Conservation (phyloP, 202 grass and related monocot species). For the Bolboschoenoplectus hybrid region DNA sequence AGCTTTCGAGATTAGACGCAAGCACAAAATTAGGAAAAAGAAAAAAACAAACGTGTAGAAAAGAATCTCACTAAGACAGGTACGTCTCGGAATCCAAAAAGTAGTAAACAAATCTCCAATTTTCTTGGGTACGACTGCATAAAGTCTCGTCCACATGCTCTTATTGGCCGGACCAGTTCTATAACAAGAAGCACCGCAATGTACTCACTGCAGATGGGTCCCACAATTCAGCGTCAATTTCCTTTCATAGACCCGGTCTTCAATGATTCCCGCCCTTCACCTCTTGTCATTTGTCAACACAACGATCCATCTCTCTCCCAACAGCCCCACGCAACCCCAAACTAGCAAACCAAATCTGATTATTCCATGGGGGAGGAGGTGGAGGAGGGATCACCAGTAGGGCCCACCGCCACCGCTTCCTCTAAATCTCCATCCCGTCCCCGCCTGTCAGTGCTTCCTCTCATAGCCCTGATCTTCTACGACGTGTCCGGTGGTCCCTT, state of each 20-base stretch:
- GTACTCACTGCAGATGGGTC: not conserved
- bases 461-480: conserved; percentile 95
- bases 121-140: not conserved
- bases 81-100: not conserved
- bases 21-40: not conserved
- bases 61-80: not conserved
- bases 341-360: not conserved
- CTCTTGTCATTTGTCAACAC: not conserved
- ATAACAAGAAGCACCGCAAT: not conserved
- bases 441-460: conserved; percentile 70
- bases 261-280: not conserved
- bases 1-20: not conserved
- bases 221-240: not conserved
- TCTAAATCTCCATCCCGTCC: conserved; percentile 19
- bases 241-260: not conserved
- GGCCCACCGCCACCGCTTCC: not conserved
- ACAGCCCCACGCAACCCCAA: not conserved
- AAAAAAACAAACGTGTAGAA: not conserved
- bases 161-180: not conserved
- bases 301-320: not conserved
- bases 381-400: not conserved
- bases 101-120: not conserved
- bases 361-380: not conserved
- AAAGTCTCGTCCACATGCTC: not conserved
- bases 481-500: conserved; percentile 89